Conservation (phyloP, 2,329 filamentous ascomycete species). For the Colletotrichum euphorbiae region DNA sequence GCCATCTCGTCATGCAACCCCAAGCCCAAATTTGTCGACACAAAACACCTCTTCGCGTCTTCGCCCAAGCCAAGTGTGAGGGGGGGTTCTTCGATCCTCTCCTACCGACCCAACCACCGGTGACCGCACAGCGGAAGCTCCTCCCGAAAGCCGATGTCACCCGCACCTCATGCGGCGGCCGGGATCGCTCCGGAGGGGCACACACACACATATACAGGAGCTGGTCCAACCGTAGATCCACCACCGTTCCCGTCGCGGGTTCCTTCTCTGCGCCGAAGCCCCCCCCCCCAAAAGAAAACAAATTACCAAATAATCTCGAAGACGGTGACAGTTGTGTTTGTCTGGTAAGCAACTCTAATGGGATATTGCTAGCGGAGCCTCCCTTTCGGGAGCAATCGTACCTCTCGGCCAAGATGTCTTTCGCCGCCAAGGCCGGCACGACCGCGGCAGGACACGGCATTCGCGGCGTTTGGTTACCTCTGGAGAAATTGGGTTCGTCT, state of each 20-base stretch:
- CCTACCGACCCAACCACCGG: not conserved
- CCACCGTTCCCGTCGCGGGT: no score
- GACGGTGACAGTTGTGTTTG: no score
- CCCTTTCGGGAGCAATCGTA: not conserved
- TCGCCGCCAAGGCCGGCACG: not conserved
- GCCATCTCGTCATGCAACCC: constrained; percentile 28
- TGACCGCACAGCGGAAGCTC: not conserved
- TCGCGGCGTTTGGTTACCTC: not conserved
- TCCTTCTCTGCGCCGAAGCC: no score
- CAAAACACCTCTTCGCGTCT: not conserved
- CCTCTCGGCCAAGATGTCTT: not conserved
- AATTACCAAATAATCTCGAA: no score
- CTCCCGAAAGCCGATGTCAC: constrained; percentile 37
- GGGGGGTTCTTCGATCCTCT: not conserved
- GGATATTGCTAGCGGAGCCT: not conserved
- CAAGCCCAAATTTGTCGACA: not conserved
- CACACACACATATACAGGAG: no score
- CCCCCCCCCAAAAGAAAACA: no score
- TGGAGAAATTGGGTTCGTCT: not conserved
- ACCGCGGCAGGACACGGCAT: not conserved
- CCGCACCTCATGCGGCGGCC: constrained; percentile 15
- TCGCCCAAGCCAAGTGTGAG: not conserved
- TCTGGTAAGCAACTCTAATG: no score
- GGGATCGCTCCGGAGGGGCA: constrained; percentile 8
- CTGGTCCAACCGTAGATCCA: not conserved